These are phyloP conservation scores for Pythium angustatum DNA, from an alignment of 352 stramenopile species.

Conservation along the genomic window DNA sequence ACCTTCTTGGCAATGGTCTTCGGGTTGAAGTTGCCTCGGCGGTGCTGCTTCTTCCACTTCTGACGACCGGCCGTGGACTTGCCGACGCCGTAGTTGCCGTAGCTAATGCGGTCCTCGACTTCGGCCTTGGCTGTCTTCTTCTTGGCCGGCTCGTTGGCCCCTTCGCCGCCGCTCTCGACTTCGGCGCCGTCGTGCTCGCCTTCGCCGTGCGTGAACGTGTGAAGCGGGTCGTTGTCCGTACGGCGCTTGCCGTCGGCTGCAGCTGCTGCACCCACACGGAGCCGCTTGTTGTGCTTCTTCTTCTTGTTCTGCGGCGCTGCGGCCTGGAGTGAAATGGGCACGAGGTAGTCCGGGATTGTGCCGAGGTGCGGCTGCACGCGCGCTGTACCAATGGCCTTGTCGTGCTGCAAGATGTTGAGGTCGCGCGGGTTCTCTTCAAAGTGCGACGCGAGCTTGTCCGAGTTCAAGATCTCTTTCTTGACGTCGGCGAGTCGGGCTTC, in stretches of 20 bases:
- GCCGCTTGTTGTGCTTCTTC: slow-evolving; percentile 72
- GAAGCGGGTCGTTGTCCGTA: slow-evolving; percentile 97
- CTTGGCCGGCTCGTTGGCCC: slow-evolving; percentile 33
- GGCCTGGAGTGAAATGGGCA: slow-evolving; percentile 94
- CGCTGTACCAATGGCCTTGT: slow-evolving; percentile 94
- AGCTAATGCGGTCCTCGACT: slow-evolving; percentile 86
- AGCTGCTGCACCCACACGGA: slow-evolving; percentile 42
- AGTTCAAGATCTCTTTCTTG: slow-evolving; percentile 99
- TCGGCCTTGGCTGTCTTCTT: slow-evolving; percentile 50
- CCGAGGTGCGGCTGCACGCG: slow-evolving; percentile 94
- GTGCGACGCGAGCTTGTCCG: slow-evolving; percentile 94
- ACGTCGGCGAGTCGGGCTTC: slow-evolving; percentile 96
- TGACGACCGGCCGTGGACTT: slow-evolving; percentile 93
- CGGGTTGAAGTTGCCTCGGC: slow-evolving; percentile 92
- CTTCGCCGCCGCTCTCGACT: slow-evolving; percentile 43
- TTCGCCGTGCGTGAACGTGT: slow-evolving; percentile 89
- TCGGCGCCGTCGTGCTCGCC: slow-evolving; percentile 45
- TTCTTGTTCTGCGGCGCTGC: slow-evolving; percentile 75
- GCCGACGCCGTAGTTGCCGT: slow-evolving; percentile 89
- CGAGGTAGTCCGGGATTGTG: slow-evolving; percentile 96
- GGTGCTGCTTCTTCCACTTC: slow-evolving; percentile 92
- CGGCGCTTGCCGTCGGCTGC: slow-evolving; percentile 74
- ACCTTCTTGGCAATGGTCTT: slow-evolving; percentile 90
- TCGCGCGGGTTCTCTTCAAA: slow-evolving; percentile 97
- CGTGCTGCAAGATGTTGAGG: slow-evolving; percentile 95